phyloP scores from a whole-genome alignment of 345 rosid genomes.

The Euphorbia peplus region DNA sequence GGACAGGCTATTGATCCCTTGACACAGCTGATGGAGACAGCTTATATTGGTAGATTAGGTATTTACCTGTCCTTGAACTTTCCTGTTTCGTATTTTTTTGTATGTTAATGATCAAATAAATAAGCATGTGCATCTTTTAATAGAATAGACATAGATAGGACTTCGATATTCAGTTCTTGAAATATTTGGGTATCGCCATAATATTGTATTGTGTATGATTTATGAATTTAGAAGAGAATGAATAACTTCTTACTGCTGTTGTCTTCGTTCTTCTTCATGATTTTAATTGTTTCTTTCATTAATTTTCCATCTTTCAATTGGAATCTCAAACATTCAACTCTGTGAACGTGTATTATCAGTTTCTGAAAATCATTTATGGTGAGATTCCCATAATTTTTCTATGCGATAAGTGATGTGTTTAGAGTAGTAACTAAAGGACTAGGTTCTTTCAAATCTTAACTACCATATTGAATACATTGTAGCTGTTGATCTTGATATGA shows the following conservation, averaged over 20 bases:
- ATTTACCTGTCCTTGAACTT: conserved; percentile 6
- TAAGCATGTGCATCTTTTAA: background rate
- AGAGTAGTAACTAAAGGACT: background rate
- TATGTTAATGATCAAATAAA: background rate
- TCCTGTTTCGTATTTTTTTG: background rate
- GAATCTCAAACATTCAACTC: background rate
- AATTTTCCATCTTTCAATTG: background rate
- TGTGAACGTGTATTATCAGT: background rate
- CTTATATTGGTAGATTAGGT: conserved; percentile 93
- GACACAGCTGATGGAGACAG: conserved; percentile 86
- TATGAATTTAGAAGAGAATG: background rate
- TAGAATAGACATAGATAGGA: background rate
- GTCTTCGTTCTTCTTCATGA: background rate
- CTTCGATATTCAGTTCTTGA: background rate
- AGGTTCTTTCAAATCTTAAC: too few relatives aligned
- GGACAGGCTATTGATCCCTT: conserved; percentile 93
- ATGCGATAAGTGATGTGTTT: background rate
- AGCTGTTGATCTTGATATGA: background rate
- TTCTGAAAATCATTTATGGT: background rate
- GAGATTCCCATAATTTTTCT: background rate
- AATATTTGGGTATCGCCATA: background rate
- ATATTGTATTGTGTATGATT: background rate
- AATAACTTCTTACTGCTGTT: background rate
- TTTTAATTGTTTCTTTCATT: background rate
- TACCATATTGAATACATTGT: background rate